A percentile compares a stretch with the other conserved stretches of the same genome.
Conservation (phyloP, 768 basidiomycete species). For the Sarcodon sp. region DNA sequence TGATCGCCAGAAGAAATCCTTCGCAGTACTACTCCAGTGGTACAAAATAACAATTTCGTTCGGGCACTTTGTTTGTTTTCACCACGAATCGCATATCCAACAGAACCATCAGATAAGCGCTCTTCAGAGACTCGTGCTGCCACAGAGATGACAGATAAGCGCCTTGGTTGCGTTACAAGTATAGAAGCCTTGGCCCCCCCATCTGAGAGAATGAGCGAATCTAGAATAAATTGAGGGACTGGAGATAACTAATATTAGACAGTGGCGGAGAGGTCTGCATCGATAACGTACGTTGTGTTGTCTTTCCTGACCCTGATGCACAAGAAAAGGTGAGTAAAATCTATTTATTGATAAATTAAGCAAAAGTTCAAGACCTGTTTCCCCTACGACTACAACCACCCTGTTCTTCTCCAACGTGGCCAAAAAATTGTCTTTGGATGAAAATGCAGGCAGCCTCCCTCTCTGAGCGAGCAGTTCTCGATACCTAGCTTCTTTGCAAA, state of each 20-base stretch:
- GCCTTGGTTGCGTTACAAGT: conserved; percentile 80
- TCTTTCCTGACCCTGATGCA: conserved; percentile 74
- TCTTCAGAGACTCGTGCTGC: conserved; percentile 81
- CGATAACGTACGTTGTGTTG: conserved; percentile 54
- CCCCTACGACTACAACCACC: conserved; percentile 80
- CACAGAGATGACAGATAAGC: conserved; percentile 82
- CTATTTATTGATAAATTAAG: not conserved
- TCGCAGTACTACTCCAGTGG: conserved; percentile 85
- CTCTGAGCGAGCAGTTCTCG: conserved; percentile 40
- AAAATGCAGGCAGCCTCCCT: conserved; percentile 64
- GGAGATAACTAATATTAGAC: not conserved
- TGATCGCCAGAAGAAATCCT: conserved; percentile 65
- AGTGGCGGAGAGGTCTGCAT: not conserved
- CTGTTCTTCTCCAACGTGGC: conserved; percentile 38
- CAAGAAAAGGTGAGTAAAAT: not conserved
- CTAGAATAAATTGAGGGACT: conserved; percentile 88
- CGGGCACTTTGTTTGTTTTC: conserved; percentile 54
- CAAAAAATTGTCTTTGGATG: conserved; percentile 51
- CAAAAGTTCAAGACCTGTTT: conserved; percentile 46
- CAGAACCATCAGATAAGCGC: conserved; percentile 59
- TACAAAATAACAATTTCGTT: conserved; percentile 81
- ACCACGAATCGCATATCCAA: conserved; percentile 85
- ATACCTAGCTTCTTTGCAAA: conserved; percentile 37
- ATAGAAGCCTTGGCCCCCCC: conserved; percentile 61
- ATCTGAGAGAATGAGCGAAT: conserved; percentile 54